A percentile compares a stretch with the other conserved stretches of the same genome.
phyloP scores from a whole-genome alignment of 2,329 filamentous ascomycete genomes.

The Sporothrix phasma region DNA sequence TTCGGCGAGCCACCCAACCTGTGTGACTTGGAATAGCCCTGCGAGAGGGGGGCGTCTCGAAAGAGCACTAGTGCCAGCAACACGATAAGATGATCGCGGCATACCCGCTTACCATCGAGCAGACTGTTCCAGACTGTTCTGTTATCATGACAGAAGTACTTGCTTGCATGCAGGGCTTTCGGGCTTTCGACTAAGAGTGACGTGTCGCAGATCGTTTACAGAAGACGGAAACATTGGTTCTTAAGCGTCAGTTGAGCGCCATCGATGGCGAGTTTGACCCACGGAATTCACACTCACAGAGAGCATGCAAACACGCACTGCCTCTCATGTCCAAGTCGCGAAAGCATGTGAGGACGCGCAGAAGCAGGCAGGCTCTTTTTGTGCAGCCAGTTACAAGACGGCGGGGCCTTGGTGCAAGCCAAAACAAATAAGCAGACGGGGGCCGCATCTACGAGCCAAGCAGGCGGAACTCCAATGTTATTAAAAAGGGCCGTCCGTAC shows the following conservation, averaged over 20 bases:
- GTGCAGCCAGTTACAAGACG: not conserved
- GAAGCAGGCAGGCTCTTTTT: not conserved
- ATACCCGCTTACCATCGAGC: too few species aligned
- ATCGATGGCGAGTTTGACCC: too few species aligned
- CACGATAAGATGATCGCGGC: too few species aligned
- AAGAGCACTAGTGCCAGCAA: too few species aligned
- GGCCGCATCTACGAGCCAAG: not conserved
- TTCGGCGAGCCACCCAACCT: too few species aligned
- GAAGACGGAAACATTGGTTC: too few species aligned
- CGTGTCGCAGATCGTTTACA: not conserved
- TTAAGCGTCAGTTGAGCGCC: too few species aligned
- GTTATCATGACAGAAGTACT: too few species aligned
- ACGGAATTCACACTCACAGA: not conserved
- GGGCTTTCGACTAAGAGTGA: not conserved
- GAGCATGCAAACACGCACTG: too few species aligned
- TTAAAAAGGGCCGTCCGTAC: not conserved
- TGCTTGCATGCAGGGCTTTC: not conserved
- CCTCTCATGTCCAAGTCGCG: not conserved
- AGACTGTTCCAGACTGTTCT: too few species aligned
- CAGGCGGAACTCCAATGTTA: not conserved
- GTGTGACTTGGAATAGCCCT: too few species aligned
- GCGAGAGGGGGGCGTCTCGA: too few species aligned
- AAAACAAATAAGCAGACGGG: not conserved
- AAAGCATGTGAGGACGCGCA: constrained; percentile 12
- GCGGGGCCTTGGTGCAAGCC: not conserved